A percentile compares a stretch with the other conserved stretches of the same genome.
phyloP scores from a whole-genome alignment of 2,329 filamentous ascomycete species.

The Colletotrichum sp. region DNA sequence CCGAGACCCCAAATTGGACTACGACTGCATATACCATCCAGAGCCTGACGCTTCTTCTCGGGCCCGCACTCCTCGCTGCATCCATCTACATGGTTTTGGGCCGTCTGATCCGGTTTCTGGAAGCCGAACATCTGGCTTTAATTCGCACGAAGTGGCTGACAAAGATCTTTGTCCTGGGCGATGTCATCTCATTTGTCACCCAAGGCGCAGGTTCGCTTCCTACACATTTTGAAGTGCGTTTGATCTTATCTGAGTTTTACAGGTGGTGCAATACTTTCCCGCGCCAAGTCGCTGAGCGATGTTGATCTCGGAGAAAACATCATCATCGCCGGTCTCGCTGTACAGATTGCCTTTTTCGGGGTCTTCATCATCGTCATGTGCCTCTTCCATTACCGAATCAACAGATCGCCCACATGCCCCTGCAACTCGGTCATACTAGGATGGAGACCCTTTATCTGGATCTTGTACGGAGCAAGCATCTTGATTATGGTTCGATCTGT shows the following conservation, averaged over 20 bases:
- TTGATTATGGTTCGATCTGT: conserved; percentile 50
- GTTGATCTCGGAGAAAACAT: conserved; percentile 43
- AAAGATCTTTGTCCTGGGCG: conserved; percentile 51
- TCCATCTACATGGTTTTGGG: conserved; percentile 27
- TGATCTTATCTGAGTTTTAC: conserved; percentile 41
- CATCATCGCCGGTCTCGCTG: conserved; percentile 53
- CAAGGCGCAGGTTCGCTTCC: too few relatives aligned
- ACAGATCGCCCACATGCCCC: conserved; percentile 19
- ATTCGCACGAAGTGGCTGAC: conserved; percentile 38
- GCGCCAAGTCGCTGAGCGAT: background rate
- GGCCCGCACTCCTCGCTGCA: background rate
- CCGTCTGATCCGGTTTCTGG: conserved; percentile 32
- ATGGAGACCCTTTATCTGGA: conserved; percentile 31
- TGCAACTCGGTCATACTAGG: background rate
- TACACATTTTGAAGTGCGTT: rapidly evolving
- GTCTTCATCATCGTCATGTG: conserved; percentile 52
- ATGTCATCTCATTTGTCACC: conserved; percentile 19
- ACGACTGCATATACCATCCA: background rate
- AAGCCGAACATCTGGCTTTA: conserved; percentile 13
- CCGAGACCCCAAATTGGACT: rapidly evolving
- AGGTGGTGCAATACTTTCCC: conserved; percentile 31
- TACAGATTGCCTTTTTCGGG: conserved; percentile 59
- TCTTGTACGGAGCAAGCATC: conserved; percentile 32
- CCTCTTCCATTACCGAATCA: conserved; percentile 43
- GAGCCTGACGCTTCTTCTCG: conserved; percentile 22